These are phyloP conservation scores for Coniochaeta hoffmannii DNA, from an alignment of 2,329 filamentous ascomycete species.

Conservation along the genomic window DNA sequence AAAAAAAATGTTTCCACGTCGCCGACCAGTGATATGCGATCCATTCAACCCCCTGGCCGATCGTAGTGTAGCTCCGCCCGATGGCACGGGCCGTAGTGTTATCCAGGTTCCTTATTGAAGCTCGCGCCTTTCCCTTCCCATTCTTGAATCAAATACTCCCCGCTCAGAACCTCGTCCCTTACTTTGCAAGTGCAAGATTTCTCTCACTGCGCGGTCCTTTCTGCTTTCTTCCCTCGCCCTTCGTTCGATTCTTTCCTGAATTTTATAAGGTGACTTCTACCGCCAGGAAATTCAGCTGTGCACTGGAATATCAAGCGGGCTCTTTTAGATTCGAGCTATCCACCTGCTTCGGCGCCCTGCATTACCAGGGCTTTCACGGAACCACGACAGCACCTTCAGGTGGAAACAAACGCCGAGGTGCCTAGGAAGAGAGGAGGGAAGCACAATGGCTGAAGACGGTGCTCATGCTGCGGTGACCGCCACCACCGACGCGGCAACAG, in stretches of 20 bases:
- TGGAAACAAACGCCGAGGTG: neutral
- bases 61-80: neutral
- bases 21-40: neutral
- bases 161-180: neutral
- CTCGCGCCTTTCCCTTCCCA: neutral
- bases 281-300: no score
- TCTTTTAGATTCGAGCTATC: no score
- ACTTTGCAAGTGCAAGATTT: neutral
- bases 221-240: neutral
- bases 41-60: neutral
- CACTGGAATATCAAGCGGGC: no score
- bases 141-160: neutral
- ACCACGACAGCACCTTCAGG: neutral
- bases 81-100: neutral
- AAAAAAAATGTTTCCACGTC: neutral
- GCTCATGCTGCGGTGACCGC: neutral
- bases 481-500: neutral
- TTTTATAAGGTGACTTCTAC: no score
- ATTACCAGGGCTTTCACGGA: no score
- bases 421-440: neutral
- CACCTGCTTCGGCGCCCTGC: no score
- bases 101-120: neutral
- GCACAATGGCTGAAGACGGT: conserved; percentile 8
- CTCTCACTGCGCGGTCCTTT: neutral
- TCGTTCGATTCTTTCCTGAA: neutral